phyloP scores from a whole-genome alignment of 1,284 basidiomycete species.

The Ganoderma leucocontextum region DNA sequence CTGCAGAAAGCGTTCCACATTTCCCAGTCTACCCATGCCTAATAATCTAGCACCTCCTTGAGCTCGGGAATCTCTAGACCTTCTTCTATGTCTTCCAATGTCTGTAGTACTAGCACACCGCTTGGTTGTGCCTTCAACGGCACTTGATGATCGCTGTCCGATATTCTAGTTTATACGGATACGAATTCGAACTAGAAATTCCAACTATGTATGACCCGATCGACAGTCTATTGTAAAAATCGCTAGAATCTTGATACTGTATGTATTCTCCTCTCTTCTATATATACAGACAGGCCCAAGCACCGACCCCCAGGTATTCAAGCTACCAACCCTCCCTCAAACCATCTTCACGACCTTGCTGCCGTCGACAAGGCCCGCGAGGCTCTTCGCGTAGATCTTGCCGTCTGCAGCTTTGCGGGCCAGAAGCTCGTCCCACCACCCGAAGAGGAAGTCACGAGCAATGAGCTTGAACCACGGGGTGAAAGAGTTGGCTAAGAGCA shows the following conservation, averaged over 20 bases:
- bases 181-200: too few species aligned
- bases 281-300: conserved; percentile 12
- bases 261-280: background rate
- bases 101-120: background rate
- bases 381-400: conserved; percentile 70
- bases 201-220: background rate
- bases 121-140: background rate
- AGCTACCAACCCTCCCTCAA: conserved; percentile 39
- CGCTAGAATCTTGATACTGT: background rate
- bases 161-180: too few species aligned
- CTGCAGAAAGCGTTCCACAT: background rate
- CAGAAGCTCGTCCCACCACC: conserved; percentile 96
- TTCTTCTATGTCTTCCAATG: background rate
- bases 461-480: conserved; percentile 99
- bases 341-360: conserved; percentile 82
- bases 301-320: background rate
- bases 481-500: conserved; percentile 78
- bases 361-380: conserved; percentile 75
- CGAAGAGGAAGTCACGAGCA: conserved; percentile 95
- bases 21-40: background rate
- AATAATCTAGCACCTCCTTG: background rate
- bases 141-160: background rate
- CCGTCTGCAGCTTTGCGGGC: conserved; percentile 67
- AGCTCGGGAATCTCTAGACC: background rate
- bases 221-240: background rate